Evolutionary conservation across 345 rosid species (phyloP).

Genomic region (Hirschfeldia incana): DNA sequence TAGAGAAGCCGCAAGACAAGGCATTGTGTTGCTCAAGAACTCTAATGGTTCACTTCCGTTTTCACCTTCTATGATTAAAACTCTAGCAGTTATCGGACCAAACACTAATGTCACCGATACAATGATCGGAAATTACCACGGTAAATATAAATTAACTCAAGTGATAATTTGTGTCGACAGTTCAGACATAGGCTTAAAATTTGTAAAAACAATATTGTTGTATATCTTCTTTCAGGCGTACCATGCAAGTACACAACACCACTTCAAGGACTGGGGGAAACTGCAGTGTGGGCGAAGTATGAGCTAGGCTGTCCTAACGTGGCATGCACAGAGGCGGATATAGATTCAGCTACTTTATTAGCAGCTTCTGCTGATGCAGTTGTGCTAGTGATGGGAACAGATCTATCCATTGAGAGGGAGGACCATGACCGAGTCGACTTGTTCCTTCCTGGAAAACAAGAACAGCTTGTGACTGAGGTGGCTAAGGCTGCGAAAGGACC

Average conservation of each 20-base stretch:
- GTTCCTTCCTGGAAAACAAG: conserved; percentile 67
- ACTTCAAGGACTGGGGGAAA: conserved; percentile 53
- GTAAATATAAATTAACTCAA: conserved; percentile 23
- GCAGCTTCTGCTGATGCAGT: conserved; percentile 64
- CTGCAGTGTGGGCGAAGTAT: conserved; percentile 45
- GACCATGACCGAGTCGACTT: conserved; percentile 51
- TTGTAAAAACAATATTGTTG: not conserved
- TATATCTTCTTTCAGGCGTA: conserved; percentile 38
- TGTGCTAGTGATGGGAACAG: conserved; percentile 61
- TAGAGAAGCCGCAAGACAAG: conserved; percentile 76
- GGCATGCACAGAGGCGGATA: conserved; percentile 31
- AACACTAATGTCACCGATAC: conserved; percentile 64
- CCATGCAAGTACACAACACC: conserved; percentile 74
- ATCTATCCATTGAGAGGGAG: conserved; percentile 51
- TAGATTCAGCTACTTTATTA: conserved; percentile 3
- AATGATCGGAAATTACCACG: conserved; percentile 77
- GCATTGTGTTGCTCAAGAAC: conserved; percentile 81
- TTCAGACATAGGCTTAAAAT: not conserved
- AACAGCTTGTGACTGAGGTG: conserved; percentile 52
- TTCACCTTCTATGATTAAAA: conserved; percentile 47
- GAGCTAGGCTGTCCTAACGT: conserved; percentile 48
- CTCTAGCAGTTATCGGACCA: conserved; percentile 75
- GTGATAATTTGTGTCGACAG: not conserved
- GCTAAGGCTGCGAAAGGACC: conserved; percentile 59
- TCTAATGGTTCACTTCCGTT: conserved; percentile 56